Conservation (phyloP, 139 green algal genomes). For the Spirogloea muscicola region DNA sequence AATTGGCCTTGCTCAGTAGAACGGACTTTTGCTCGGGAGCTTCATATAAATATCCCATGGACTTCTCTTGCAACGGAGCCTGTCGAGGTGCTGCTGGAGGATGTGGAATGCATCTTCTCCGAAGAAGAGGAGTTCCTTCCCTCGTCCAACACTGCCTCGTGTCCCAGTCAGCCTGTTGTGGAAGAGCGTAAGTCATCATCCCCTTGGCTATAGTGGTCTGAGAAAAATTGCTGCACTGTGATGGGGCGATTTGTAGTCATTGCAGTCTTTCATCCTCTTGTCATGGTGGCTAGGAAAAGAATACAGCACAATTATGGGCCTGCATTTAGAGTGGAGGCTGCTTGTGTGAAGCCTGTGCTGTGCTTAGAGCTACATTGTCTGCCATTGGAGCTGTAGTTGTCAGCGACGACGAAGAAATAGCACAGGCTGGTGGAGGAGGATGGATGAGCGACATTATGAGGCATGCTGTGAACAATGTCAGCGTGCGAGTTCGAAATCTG, state of each 20-base stretch:
- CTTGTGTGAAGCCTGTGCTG: background rate
- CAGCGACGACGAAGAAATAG: background rate
- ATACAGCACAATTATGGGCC: too few species aligned
- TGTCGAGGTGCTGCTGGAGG: constrained; percentile 22
- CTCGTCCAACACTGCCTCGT: too few species aligned
- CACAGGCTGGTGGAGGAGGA: constrained; percentile 2
- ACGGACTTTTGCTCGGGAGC: constrained; percentile 18
- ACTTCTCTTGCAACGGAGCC: constrained; percentile 15
- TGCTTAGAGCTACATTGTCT: background rate
- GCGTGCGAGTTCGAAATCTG: constrained; percentile 8
- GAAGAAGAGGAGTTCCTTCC: constrained; percentile 4
- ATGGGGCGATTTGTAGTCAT: too few species aligned
- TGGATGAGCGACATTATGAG: constrained; percentile 3
- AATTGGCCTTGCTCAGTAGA: constrained; percentile 16
- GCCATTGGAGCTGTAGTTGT: background rate
- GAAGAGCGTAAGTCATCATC: too few species aligned
- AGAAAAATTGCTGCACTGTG: too few species aligned
- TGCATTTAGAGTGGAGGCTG: background rate
- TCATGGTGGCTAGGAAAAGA: too few species aligned
- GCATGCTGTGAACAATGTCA: constrained; percentile 15
- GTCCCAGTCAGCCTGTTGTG: too few species aligned
- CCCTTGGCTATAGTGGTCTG: too few species aligned
- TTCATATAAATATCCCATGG: constrained; percentile 32
- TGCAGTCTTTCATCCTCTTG: too few species aligned
- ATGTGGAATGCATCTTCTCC: constrained; percentile 17